phyloP scores from a whole-genome alignment of 352 stramenopile species.

The Phytophthora ramorum region DNA sequence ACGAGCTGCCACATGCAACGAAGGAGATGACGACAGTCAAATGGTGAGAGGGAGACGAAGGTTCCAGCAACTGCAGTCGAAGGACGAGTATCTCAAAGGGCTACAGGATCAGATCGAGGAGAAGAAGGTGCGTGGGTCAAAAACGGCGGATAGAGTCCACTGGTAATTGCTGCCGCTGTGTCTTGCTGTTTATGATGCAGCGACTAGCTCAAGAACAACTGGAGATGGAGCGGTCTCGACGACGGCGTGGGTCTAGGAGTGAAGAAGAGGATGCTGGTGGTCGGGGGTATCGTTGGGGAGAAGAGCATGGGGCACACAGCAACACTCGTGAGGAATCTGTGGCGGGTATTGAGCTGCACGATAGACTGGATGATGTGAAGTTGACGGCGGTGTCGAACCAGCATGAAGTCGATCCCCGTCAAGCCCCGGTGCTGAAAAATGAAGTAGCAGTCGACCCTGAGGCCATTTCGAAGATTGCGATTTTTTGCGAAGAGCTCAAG shows the following conservation, averaged over 20 bases:
- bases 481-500: slow-evolving; percentile 64
- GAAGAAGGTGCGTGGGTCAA: slow-evolving; percentile 47
- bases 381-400: slow-evolving; percentile 18
- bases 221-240: slow-evolving; percentile 9
- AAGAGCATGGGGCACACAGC: neutral
- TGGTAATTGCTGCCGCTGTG: neutral
- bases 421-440: neutral
- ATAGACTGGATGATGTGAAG: neutral
- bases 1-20: slow-evolving; percentile 4
- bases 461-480: slow-evolving; percentile 54
- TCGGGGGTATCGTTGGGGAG: no score
- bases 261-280: slow-evolving; percentile 4
- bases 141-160: neutral
- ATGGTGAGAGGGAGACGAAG: slow-evolving; percentile 9
- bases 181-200: slow-evolving; percentile 1
- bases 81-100: slow-evolving; percentile 46
- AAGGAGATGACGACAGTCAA: neutral
- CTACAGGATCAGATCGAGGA: slow-evolving; percentile 61
- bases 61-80: slow-evolving; percentile 12
- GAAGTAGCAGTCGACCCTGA: slow-evolving; percentile 26
- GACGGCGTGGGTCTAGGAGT: neutral
- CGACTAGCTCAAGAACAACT: slow-evolving; percentile 10
- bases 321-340: neutral
- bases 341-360: neutral
- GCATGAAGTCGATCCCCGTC: neutral